A percentile compares a stretch with the other conserved stretches of the same genome.
Evolutionary conservation across 176 grass and related monocot species (phyloP).

Genomic region (Aegilops speltoides): DNA sequence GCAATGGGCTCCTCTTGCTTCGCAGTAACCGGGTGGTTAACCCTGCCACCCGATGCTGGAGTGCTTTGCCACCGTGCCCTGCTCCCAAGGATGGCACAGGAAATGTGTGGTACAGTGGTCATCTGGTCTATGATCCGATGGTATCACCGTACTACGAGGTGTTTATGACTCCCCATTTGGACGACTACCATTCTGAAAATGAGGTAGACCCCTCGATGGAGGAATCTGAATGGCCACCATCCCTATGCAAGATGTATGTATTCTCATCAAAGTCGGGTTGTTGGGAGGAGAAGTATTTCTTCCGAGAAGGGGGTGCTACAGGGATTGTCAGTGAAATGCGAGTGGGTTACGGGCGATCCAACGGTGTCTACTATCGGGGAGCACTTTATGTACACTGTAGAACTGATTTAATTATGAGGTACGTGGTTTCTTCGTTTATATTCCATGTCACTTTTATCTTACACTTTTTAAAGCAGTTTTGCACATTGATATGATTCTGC

Average conservation of each 20-base stretch:
- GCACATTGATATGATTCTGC: background rate
- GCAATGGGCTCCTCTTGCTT: background rate
- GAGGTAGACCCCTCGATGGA: background rate
- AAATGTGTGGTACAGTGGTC: background rate
- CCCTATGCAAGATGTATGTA: background rate
- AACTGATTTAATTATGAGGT: background rate
- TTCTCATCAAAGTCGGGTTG: background rate
- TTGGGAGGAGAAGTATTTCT: background rate
- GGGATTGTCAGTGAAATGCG: background rate
- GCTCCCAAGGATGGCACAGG: background rate
- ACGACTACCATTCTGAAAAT: no score
- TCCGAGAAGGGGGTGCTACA: background rate
- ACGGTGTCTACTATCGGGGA: background rate
- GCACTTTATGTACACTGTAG: background rate
- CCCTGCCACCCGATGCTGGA: background rate
- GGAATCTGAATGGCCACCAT: background rate
- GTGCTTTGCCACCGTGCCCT: background rate
- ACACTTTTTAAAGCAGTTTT: background rate
- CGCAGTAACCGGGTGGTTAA: background rate
- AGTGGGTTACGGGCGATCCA: rapidly evolving
- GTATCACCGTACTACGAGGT: background rate
- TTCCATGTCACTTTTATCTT: background rate
- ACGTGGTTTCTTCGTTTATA: background rate
- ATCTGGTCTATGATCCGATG: background rate
- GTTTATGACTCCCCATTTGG: background rate